Conservation (phyloP, 1,139 yeast genomes). For the Protomyces inouyei region DNA sequence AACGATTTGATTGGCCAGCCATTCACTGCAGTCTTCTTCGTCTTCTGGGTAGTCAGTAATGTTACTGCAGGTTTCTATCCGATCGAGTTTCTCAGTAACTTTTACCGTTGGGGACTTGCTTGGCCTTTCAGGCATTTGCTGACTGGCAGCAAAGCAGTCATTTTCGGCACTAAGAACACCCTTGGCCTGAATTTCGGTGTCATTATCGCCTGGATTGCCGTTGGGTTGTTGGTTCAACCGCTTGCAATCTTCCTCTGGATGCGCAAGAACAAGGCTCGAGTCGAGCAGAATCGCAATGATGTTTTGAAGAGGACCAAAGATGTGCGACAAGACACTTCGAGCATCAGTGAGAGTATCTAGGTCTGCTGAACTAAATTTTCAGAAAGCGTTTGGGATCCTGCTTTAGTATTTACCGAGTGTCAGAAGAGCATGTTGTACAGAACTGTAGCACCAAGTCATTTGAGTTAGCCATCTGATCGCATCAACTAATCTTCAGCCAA, state of each 20-base stretch:
- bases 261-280: constrained; percentile 15
- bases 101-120: constrained; percentile 61
- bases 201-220: constrained; percentile 54
- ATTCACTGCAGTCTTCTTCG: constrained; percentile 58
- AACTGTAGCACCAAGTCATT: too few relatives aligned
- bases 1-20: constrained; percentile 49
- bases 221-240: constrained; percentile 48
- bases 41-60: constrained; percentile 53
- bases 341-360: too few relatives aligned
- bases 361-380: too few relatives aligned
- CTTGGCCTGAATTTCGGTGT: constrained; percentile 59
- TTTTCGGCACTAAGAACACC: constrained; percentile 53
- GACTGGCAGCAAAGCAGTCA: constrained; percentile 53
- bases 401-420: too few relatives aligned
- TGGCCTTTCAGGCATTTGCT: constrained; percentile 60
- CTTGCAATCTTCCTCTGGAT: constrained; percentile 40
- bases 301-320: constrained; percentile 5
- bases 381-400: too few relatives aligned
- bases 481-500: not conserved
- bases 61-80: constrained; percentile 61
- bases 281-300: constrained; percentile 7
- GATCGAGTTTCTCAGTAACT: constrained; percentile 49
- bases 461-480: not conserved
- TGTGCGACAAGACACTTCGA: too few relatives aligned
- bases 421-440: too few relatives aligned